Base-by-base conservation (phyloP, 148 eudicot genomes). In the Vaccinium myrtillus region DNA sequence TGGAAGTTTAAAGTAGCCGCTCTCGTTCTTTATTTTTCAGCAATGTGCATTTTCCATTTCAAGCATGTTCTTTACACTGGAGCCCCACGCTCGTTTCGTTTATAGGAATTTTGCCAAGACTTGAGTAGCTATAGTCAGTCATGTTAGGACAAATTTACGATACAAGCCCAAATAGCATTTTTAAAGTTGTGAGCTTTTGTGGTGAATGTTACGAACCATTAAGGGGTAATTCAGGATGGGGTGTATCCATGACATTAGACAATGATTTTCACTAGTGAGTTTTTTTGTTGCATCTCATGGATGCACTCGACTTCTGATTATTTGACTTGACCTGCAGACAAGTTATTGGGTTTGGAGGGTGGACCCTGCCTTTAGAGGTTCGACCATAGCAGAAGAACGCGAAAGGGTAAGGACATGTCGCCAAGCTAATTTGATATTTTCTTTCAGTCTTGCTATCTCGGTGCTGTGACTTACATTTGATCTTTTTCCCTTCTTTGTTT, bases 261-360 rank as follows among this genome's bases (percentile, higher is more conserved):
- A 78, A 14, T 58, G 83, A 81, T 43, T 30, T 65, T 65, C 46
- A 8, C 50, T 2, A n/a, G 55, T 19, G 46, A 48, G 75, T 39
- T 46, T 61, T 21, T 43, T 61, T 81, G 54, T 59, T n/a, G 83
- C 4, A 21, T 61, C 77, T 74, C 49, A 63, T 48, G 54, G 30
- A 58, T 36, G 21, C 9, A 9, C 46, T 27, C 9, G 36, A 43
- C 54, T 65, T 81, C n/a, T 65, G 21, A n/a, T 43, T 43, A 5
- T 36, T 59, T 77, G 78, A 61, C 7, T 4, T 67, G 49, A 32
- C 32, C 12, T 19, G 49, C 85, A 87, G 89, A 63, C 84, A 77
- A 84, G 88, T 84, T 85, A 85, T 81, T 88, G 87, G 89, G 61
- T 88, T 79, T 88, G 89, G 89, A 88, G 87, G 82, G 83, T 83